These are phyloP conservation scores for Fusarium sp. DNA, from an alignment of 2,329 filamentous ascomycete genomes.

Conservation along the genomic window DNA sequence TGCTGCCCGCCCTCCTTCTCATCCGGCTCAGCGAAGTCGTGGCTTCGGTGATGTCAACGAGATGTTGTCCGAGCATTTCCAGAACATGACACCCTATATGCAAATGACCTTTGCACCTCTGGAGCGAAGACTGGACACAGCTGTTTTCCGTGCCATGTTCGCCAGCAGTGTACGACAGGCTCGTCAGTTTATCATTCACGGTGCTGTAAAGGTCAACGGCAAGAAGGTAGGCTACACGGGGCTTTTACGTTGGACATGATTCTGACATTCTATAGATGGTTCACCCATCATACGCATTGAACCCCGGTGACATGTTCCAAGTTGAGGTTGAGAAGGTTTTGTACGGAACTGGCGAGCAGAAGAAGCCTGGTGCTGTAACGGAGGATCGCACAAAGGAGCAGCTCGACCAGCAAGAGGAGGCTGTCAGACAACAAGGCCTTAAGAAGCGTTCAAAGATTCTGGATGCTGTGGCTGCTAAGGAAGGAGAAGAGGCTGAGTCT, in stretches of 20 bases:
- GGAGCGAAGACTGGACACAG: slow-evolving; percentile 92
- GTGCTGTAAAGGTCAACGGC: slow-evolving; percentile 93
- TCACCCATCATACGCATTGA: slow-evolving; percentile 91
- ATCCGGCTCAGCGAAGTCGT: slow-evolving; percentile 40
- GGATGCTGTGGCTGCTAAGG: slow-evolving; percentile 32
- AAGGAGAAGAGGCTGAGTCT: slow-evolving; percentile 37
- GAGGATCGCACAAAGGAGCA: slow-evolving; percentile 41
- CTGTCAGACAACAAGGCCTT: slow-evolving; percentile 38
- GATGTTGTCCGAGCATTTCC: slow-evolving; percentile 50
- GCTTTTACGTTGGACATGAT: neutral
- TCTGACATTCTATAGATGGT: slow-evolving; percentile 72
- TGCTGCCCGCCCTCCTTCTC: slow-evolving; percentile 30
- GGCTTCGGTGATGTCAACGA: slow-evolving; percentile 50
- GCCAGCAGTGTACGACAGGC: slow-evolving; percentile 94
- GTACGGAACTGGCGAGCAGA: slow-evolving; percentile 83
- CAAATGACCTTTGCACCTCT: slow-evolving; percentile 94
- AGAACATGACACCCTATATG: slow-evolving; percentile 83
- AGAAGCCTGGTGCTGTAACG: slow-evolving; percentile 55
- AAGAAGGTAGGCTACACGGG: slow-evolving; percentile 76
- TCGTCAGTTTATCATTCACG: slow-evolving; percentile 92
- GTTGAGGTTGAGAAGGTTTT: slow-evolving; percentile 91
- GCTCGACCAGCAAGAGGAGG: slow-evolving; percentile 43
- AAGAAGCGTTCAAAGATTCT: slow-evolving; percentile 35
- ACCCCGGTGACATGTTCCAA: slow-evolving; percentile 98
- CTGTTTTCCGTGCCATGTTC: slow-evolving; percentile 92